Evolutionary conservation across 2,329 filamentous ascomycete species (phyloP), one percentile per base, ranked within the genome.

Genomic region (Gnomoniopsis smithogilvyi): DNA sequence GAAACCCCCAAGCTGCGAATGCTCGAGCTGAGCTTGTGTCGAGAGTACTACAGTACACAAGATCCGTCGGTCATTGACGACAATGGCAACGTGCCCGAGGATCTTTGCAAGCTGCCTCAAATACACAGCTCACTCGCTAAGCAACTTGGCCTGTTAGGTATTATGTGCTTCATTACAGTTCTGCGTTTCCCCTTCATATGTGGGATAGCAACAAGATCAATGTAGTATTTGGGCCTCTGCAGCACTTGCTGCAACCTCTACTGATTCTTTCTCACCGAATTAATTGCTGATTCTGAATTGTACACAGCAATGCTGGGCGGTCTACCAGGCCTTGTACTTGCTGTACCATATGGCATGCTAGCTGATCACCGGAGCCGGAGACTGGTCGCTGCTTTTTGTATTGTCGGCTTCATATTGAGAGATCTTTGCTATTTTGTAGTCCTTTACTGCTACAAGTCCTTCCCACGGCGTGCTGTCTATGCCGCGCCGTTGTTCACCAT

Each of bases 311-410:
- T 62, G 43, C 45, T 62, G 1, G 56, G 59, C 15, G 50, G 53
- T 46, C 14, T 60, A 8, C 58, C 53, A 48, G 60, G 60, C 14
- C 48, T 62, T 1, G 14, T 57, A 14, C 54, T 62, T 3, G 60
- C 60, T 2, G 50, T 62, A 12, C 60, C 60, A n/a, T 62, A 52
- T 34, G 60, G 60, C 43, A 56, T 62, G 30, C 43, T 62, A 12
- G 60, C 60, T 24, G 60, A 62, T 49, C 47, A 36, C 21, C 38
- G 48, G 7, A 57, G 60, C 7, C 33, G 57, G 24, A 60, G 49
- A 26, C 49, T 56, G 6, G 50, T 62, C 30, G 46, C 36, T 10
- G 43, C 38, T 21, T 21, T 59, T 7, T 55, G 57, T 26, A 26
- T 62, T 1, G 7, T 62, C 17, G 60, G 60, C 11, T 48, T 52